Evolutionary conservation across 768 basidiomycete genomes (phyloP), one percentile per base, ranked within the genome.

Genomic region (Ramaria sp.): DNA sequence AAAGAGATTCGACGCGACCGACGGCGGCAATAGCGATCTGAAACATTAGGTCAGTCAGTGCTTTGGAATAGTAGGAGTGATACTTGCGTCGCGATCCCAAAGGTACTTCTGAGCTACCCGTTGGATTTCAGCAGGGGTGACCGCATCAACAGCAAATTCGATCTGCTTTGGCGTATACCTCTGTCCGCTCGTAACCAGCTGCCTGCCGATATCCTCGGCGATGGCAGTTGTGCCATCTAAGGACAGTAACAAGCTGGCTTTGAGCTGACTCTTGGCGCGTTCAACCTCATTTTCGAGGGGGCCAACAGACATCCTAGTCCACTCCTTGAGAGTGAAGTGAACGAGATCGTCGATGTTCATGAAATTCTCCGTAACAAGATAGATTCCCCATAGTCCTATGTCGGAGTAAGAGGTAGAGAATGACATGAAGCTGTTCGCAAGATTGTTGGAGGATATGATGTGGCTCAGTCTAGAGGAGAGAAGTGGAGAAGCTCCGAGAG

Each of bases 351-450:
- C 95, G 42, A 98, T 75, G 73, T 94, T 93, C 73, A 78, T 77
- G 51, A 92, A 65, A 77, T 97, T 97, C 78, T 99, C 96, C 16
- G 89, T 83, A 56, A 94, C 90, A 52, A 96, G 72, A 77, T 99
- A 98, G 70, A 97, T 91, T 63, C 95, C 95, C 96, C 95, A 99
- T 32, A 98, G 82, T 56, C 96, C 96, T 18, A 94, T 98, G 70
- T 99, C 96, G 5, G 93, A 92, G 76, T 99, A 99, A 5, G 88
- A 91, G 1, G 95, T 98, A 16, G 92, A 95, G 84, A 98, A 99
- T 51, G 88, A 90, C 90, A 97, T 95, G 85, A 88, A 99, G 56
- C 87, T 91, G 77, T 98, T 99, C 65, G 96, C 96, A 66, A 98
- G 90, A 77, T 90, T 88, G 79, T 97, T 84, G 52, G 78, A 75